A percentile compares a stretch with the other conserved stretches of the same genome.
Evolutionary conservation across 257 asterid genomes (phyloP).

Genomic region (Forsythia suspensa): DNA sequence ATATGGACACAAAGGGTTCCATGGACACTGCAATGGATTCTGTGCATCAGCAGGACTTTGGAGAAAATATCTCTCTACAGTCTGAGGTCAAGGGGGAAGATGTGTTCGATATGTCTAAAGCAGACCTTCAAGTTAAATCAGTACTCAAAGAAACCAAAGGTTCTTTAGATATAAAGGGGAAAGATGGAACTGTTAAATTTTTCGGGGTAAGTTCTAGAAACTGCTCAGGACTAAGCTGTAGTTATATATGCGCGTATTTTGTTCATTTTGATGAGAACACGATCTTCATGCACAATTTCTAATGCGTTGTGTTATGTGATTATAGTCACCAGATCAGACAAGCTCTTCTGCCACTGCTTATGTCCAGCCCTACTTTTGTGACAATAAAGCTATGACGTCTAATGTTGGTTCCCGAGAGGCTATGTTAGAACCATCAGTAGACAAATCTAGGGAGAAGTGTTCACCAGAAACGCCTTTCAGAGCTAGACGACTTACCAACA

Average conservation of each 20-base stretch:
- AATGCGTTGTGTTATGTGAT: slow-evolving; percentile 12
- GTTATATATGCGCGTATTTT: not conserved
- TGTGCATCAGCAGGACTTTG: slow-evolving; percentile 26
- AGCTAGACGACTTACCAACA: slow-evolving; percentile 68
- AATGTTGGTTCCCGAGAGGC: slow-evolving; percentile 27
- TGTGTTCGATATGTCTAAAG: slow-evolving; percentile 30
- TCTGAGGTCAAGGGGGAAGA: slow-evolving; percentile 26
- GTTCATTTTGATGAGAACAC: slow-evolving; percentile 1
- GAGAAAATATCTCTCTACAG: slow-evolving; percentile 19
- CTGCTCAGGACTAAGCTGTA: not conserved
- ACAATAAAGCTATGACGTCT: slow-evolving; percentile 20
- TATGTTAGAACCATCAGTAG: slow-evolving; percentile 29
- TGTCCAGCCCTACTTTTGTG: slow-evolving; percentile 21
- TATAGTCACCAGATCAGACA: slow-evolving; percentile 36
- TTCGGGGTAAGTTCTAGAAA: slow-evolving; percentile 33
- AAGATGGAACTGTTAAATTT: slow-evolving; percentile 22
- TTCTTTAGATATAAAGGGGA: slow-evolving; percentile 24
- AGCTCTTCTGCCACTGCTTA: slow-evolving; percentile 29
- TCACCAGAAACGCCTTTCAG: slow-evolving; percentile 29
- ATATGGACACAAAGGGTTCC: slow-evolving; percentile 22
- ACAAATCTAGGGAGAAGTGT: slow-evolving; percentile 29
- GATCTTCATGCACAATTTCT: slow-evolving; percentile 12
- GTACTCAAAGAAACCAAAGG: slow-evolving; percentile 25
- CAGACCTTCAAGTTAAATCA: slow-evolving; percentile 33
- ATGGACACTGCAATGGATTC: slow-evolving; percentile 24